Conservation (phyloP, 2,329 filamentous ascomycete genomes). For the Neofusicoccum umdonicola region DNA sequence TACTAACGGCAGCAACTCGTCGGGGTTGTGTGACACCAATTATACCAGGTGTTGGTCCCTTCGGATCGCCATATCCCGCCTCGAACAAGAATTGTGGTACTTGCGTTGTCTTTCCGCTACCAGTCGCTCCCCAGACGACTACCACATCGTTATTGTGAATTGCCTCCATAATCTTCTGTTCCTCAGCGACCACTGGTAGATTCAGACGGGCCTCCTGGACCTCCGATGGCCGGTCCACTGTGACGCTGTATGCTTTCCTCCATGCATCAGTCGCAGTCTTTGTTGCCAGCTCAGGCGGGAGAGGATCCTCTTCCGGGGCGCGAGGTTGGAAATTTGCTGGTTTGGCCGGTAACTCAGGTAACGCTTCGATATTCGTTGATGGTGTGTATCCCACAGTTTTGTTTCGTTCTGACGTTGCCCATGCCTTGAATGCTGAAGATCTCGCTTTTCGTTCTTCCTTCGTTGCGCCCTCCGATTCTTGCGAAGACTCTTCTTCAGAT, state of each 20-base stretch:
- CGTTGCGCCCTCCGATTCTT: conserved; percentile 33
- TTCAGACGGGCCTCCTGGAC: conserved; percentile 77
- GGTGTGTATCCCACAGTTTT: conserved; percentile 71
- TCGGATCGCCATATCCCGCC: conserved; percentile 78
- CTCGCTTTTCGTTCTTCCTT: conserved; percentile 44
- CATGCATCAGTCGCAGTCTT: conserved; percentile 55
- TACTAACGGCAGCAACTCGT: conserved; percentile 92
- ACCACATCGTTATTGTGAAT: conserved; percentile 89
- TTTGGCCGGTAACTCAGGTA: conserved; percentile 35
- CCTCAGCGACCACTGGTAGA: conserved; percentile 87
- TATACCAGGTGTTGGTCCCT: conserved; percentile 81
- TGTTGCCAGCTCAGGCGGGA: conserved; percentile 63
- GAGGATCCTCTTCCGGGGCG: conserved; percentile 66
- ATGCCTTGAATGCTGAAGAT: conserved; percentile 81
- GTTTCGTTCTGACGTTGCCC: conserved; percentile 85
- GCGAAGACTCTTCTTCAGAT: conserved; percentile 31
- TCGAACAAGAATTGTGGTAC: conserved; percentile 95
- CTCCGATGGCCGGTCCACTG: conserved; percentile 65
- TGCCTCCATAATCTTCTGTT: conserved; percentile 97
- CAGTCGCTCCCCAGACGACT: conserved; percentile 90
- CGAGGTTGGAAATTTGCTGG: conserved; percentile 67
- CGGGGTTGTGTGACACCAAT: conserved; percentile 94
- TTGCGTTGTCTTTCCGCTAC: conserved; percentile 96
- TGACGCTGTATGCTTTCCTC: conserved; percentile 74
- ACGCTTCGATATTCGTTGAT: conserved; percentile 32